Conservation (phyloP, 345 rosid genomes). For the Gossypium bickii region DNA sequence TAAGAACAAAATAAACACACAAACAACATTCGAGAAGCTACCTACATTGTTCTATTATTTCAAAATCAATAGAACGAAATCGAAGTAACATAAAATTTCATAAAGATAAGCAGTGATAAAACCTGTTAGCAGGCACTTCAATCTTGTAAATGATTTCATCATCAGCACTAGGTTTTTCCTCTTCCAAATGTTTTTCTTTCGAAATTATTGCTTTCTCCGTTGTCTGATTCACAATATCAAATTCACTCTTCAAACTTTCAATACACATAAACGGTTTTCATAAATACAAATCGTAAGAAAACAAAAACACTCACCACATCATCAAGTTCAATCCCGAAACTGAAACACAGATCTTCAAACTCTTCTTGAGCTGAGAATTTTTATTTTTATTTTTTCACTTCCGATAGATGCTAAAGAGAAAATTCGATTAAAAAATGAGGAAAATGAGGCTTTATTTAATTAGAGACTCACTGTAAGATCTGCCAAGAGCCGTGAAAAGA, state of each 20-base stretch:
- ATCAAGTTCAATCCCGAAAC: conserved; percentile 89
- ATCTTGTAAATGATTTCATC: conserved; percentile 85
- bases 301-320: conserved; percentile 63
- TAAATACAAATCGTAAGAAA: neutral
- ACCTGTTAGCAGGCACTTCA: conserved; percentile 91
- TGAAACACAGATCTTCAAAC: conserved; percentile 86
- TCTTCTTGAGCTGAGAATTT: conserved; percentile 54
- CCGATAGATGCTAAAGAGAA: neutral
- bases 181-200: conserved; percentile 67
- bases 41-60: neutral
- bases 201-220: conserved; percentile 83
- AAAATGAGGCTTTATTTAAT: neutral
- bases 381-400: neutral
- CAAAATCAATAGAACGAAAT: neutral
- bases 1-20: neutral
- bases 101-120: neutral
- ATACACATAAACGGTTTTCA: neutral
- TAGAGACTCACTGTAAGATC: conserved; percentile 47
- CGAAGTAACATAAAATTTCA: neutral
- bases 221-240: conserved; percentile 37
- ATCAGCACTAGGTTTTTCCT: conserved; percentile 45
- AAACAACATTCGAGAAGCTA: neutral
- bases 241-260: neutral
- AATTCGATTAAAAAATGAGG: neutral
- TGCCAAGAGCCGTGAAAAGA: conserved; percentile 60